These are phyloP conservation scores for Galerina sulciceps DNA, from an alignment of 768 basidiomycete genomes.

Conservation along the genomic window DNA sequence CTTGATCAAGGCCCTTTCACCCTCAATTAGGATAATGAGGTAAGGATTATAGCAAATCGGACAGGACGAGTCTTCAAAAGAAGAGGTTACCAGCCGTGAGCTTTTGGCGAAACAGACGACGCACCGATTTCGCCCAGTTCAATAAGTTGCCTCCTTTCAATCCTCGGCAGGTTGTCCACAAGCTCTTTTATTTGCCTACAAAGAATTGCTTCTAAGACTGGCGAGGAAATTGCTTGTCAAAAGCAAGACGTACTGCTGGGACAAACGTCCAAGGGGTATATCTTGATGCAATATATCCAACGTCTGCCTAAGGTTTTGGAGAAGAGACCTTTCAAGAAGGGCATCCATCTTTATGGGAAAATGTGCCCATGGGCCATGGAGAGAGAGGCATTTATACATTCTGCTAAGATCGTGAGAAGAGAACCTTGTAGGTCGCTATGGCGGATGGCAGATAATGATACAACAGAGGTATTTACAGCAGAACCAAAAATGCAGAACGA, in stretches of 20 bases:
- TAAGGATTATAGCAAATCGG: conserved; percentile 78
- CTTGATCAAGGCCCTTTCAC: conserved; percentile 75
- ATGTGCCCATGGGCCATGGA: no score
- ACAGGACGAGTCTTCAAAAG: conserved; percentile 62
- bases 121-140: conserved; percentile 52
- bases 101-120: not conserved
- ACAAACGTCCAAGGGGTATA: conserved; percentile 12
- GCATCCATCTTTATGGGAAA: not conserved
- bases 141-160: conserved; percentile 51
- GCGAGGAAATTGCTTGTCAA: not conserved
- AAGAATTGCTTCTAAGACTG: not conserved
- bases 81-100: not conserved
- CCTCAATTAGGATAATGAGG: conserved; percentile 71
- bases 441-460: conserved; percentile 21
- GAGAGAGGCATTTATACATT: conserved; percentile 3
- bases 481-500: conserved; percentile 22
- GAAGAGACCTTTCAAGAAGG: not conserved
- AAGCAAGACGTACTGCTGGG: conserved; percentile 4
- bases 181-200: conserved; percentile 44
- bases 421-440: conserved; percentile 22
- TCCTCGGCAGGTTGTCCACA: conserved; percentile 47
- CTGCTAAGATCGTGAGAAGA: conserved; percentile 29
- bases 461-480: conserved; percentile 26
- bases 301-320: not conserved
- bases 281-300: not conserved